Percentiles rank a stretch among this genome's conserved stretches.
phyloP scores from a whole-genome alignment of 768 basidiomycete species.

The Boletus vermiculosoides region DNA sequence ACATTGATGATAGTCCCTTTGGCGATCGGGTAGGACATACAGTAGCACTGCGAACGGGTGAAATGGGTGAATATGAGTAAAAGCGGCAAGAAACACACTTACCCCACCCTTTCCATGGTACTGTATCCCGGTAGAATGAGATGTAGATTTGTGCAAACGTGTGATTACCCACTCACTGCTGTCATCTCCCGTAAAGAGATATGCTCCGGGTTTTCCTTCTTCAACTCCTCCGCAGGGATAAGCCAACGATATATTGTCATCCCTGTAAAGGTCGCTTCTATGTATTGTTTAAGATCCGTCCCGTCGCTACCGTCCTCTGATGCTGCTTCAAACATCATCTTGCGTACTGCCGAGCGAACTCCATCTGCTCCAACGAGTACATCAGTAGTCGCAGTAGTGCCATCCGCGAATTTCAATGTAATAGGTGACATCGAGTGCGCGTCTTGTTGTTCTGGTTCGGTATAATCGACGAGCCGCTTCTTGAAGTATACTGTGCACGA shows the following conservation, averaged over 20 bases:
- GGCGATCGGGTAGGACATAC: slow-evolving; percentile 41
- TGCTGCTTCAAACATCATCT: slow-evolving; percentile 20
- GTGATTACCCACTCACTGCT: slow-evolving; percentile 20
- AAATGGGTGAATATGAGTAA: neutral
- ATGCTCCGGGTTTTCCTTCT: slow-evolving; percentile 23
- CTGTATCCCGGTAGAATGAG: slow-evolving; percentile 13
- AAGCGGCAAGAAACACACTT: neutral
- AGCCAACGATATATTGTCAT: slow-evolving; percentile 39
- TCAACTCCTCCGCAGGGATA: slow-evolving; percentile 34
- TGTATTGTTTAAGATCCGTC: slow-evolving; percentile 8
- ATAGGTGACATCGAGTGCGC: slow-evolving; percentile 29
- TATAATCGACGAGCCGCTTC: slow-evolving; percentile 24
- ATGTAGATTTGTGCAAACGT: neutral
- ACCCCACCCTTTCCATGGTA: slow-evolving; percentile 15
- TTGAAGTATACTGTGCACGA: slow-evolving; percentile 16
- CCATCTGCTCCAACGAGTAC: slow-evolving; percentile 49
- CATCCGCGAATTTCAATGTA: slow-evolving; percentile 14
- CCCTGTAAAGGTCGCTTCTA: slow-evolving; percentile 42
- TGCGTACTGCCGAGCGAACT: slow-evolving; percentile 32
- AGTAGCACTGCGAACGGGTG: slow-evolving; percentile 28
- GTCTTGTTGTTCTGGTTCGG: slow-evolving; percentile 1
- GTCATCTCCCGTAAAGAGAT: slow-evolving; percentile 16
- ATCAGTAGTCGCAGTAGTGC: neutral
- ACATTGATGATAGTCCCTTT: slow-evolving; percentile 38
- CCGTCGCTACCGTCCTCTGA: neutral